Base-by-base conservation (phyloP, 495 filamentous ascomycete species). In the Bryoglossum gracile region DNA sequence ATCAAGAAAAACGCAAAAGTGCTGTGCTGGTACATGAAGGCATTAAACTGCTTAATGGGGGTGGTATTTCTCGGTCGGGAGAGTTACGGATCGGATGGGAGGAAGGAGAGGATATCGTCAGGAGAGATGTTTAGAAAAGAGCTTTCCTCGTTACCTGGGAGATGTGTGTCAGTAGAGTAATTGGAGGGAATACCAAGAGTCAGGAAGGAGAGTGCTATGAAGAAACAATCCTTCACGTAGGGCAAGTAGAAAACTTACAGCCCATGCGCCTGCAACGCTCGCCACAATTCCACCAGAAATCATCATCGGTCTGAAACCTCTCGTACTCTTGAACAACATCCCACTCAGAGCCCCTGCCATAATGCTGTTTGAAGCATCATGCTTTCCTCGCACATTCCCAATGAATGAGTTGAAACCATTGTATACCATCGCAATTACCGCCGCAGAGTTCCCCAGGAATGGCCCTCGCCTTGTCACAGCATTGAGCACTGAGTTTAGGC, bases 401-500 rank as follows among this genome's bases (percentile, higher is more conserved):
- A 96, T 80, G 16, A 77, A 81, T n/a, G 87, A 94, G 70, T 97
- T 97, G 63, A 95, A 73, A 17, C 86, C 82, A 66, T 94, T 96
- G 64, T 95, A 98, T 46, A 89, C 81, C 77, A 98, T 85, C 10
- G 92, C 92, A 24, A 98, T 79, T 21, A 96, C 89, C 44, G 89
- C 92, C 1, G 94, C 92, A 5, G 82, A 87, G 71, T 98, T 98
- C 13, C 94, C 92, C 53, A 97, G 65, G 71, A 95, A 98, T n/a
- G 92, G 92, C 6, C 92, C 92, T 66, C 92, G 71, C 57, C 92
- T 69, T 37, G 92, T 98, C 36, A 98, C 74, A 30, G 87, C 84
- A 66, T 98, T 98, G 51, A 98, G 77, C 21, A 94, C 89, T 44
- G 84, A 83, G 72, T 98, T 98, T 17, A 98, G 70, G 48, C 86